Evolutionary conservation across 805 yeast genomes (phyloP).

Genomic region (Suhomyces vadensis): DNA sequence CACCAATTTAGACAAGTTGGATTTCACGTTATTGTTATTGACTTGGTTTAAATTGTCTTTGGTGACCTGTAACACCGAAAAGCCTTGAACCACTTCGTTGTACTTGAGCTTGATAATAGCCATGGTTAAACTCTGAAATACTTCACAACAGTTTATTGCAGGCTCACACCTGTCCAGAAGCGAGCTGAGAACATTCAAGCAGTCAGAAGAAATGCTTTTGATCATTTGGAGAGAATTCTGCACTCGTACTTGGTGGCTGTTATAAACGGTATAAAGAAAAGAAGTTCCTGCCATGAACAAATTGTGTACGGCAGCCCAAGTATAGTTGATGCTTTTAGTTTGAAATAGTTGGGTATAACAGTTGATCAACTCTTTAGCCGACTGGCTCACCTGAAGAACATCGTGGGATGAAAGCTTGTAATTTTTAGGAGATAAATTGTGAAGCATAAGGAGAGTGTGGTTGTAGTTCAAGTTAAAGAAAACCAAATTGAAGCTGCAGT

Average conservation of each 20-base stretch:
- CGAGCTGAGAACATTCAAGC: constrained; percentile 59
- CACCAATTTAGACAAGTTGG: constrained; percentile 41
- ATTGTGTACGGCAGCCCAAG: constrained; percentile 93
- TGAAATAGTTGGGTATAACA: constrained; percentile 59
- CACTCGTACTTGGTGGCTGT: constrained; percentile 55
- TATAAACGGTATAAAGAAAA: constrained; percentile 73
- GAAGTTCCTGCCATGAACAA: constrained; percentile 88
- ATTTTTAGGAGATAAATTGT: constrained; percentile 77
- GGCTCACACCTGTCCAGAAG: constrained; percentile 75
- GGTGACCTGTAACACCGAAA: constrained; percentile 7
- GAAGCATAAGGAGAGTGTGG: constrained; percentile 69
- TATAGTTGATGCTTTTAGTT: constrained; percentile 68
- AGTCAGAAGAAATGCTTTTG: constrained; percentile 51
- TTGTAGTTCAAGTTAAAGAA: constrained; percentile 75
- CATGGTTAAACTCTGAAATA: constrained; percentile 68
- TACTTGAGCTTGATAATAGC: constrained; percentile 67
- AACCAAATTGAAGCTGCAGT: constrained; percentile 70
- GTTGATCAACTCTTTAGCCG: constrained; percentile 66
- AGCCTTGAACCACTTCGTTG: constrained; percentile 31
- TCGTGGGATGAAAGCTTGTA: constrained; percentile 55
- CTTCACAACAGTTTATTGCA: constrained; percentile 68
- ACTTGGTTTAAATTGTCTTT: constrained; percentile 9
- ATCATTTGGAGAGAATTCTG: constrained; percentile 46
- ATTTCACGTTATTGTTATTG: constrained; percentile 32
- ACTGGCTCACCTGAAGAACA: constrained; percentile 54